Evolutionary conservation across 352 stramenopile genomes (phyloP), one percentile per base, ranked within the genome.

Genomic region (Pseudoperonospora humuli): DNA sequence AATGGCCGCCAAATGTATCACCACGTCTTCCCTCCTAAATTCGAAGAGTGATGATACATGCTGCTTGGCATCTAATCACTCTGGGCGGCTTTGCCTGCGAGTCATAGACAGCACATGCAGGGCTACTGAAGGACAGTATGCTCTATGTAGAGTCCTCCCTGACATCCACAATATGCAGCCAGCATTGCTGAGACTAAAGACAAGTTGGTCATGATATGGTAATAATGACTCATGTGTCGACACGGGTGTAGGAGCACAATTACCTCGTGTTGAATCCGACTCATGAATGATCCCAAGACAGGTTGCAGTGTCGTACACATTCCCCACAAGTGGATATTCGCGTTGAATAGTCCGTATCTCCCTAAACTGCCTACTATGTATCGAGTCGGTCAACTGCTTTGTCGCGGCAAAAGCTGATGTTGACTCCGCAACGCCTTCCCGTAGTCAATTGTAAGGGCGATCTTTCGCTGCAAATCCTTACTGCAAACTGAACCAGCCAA

Each of bases 401-500:
- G 7, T 10, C 24, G 24, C 7, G 24, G 24, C 24, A 28, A 13
- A 28, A 13, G 9, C 3, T 28, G 5, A 28, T 10, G 24, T 28
- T 28, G 24, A 28, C 24, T 13, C 24, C 24, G 24, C 24, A 28
- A 1, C 9, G 7, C n/a, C n/a, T n/a, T n/a, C n/a, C n/a, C n/a
- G n/a, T n/a, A n/a, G n/a, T n/a, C n/a, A n/a, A n/a, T n/a, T n/a
- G 24, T 13, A 10, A 28, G 10, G 6, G 4, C 24, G 5, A 51
- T 51, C 13, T 43, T 38, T 5, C 5, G 5, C 19, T 2, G 26
- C 34, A 52, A 52, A 45, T 45, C 45, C 5, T 15, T 7, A 7
- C 24, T 25, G 33, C 24, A 37, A 42, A 43, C 33, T 50, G 42
- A 50, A 42, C 33, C 33, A 50, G 27, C 10, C 19, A 11, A 28